Evolutionary conservation across 2,329 filamentous ascomycete genomes (phyloP).

Genomic region (Cordyceps cicadae): DNA sequence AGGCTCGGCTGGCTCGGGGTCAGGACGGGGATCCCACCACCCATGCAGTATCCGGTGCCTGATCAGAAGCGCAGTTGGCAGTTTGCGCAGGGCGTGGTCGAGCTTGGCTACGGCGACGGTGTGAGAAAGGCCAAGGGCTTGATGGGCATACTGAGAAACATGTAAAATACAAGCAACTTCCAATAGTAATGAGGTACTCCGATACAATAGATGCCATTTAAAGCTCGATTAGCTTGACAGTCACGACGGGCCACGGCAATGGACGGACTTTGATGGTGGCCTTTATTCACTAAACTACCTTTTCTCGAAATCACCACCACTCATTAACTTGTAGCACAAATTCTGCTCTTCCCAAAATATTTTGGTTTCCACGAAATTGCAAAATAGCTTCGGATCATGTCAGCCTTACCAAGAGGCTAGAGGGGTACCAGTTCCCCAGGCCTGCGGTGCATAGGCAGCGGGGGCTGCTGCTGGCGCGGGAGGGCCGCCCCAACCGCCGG

Average conservation of each 20-base stretch:
- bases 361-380: not conserved
- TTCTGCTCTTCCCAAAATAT: not conserved
- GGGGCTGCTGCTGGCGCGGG: not conserved
- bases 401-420: not conserved
- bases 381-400: not conserved
- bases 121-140: conserved; percentile 33
- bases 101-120: conserved; percentile 47
- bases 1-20: conserved; percentile 52
- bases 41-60: conserved; percentile 72
- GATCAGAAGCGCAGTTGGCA: conserved; percentile 57
- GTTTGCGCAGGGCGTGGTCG: conserved; percentile 53
- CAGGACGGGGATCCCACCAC: conserved; percentile 69
- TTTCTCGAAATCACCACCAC: not conserved
- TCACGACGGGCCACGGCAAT: not conserved
- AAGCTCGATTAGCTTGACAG: not conserved
- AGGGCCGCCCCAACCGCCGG: not conserved
- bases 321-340: not conserved
- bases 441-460: not conserved
- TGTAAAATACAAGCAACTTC: conserved; percentile 18
- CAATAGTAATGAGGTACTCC: not conserved
- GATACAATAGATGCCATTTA: not conserved
- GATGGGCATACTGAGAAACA: conserved; percentile 34
- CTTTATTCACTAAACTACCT: not conserved
- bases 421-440: conserved; percentile 5
- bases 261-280: not conserved